Percentiles rank a stretch among this genome's conserved stretches.
phyloP scores from a whole-genome alignment of 306 rosid species.

The Macrotyloma uniflorum region DNA sequence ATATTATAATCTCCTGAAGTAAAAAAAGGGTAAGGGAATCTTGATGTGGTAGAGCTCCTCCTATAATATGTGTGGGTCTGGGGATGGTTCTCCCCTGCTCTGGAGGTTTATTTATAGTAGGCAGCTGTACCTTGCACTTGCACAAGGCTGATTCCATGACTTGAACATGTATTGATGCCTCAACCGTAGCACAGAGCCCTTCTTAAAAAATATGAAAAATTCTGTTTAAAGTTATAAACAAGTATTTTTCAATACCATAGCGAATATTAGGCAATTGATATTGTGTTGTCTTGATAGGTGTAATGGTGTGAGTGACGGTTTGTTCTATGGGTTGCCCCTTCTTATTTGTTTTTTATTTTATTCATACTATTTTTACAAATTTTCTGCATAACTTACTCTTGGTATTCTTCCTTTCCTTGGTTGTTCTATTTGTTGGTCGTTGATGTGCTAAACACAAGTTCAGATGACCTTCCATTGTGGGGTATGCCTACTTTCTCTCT shows the following conservation, averaged over 20 bases:
- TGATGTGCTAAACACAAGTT: conserved; percentile 47
- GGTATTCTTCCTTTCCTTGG: conserved; percentile 34
- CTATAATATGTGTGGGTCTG: not conserved
- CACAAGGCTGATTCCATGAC: not conserved
- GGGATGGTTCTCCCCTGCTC: not conserved
- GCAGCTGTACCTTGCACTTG: conserved; percentile 10
- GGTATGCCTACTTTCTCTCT: conserved; percentile 59
- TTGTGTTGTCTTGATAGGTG: conserved; percentile 28
- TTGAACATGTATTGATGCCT: not conserved
- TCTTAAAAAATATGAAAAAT: not conserved
- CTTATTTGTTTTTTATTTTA: not conserved
- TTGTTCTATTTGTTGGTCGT: conserved; percentile 47
- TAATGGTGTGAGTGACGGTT: conserved; percentile 20
- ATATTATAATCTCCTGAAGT: conserved; percentile 2
- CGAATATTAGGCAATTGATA: not conserved
- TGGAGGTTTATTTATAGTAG: not conserved
- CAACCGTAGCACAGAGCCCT: not conserved
- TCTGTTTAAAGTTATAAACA: not conserved
- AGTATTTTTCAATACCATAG: conserved; percentile 16
- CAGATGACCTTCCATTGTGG: conserved; percentile 99
- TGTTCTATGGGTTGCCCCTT: conserved; percentile 6
- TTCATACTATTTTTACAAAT: not conserved
- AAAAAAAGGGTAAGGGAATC: not conserved
- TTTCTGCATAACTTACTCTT: conserved; percentile 47
- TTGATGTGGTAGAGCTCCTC: not conserved